These are phyloP conservation scores for Starmerella floris DNA, from an alignment of 805 yeast genomes.

Conservation along the genomic window DNA sequence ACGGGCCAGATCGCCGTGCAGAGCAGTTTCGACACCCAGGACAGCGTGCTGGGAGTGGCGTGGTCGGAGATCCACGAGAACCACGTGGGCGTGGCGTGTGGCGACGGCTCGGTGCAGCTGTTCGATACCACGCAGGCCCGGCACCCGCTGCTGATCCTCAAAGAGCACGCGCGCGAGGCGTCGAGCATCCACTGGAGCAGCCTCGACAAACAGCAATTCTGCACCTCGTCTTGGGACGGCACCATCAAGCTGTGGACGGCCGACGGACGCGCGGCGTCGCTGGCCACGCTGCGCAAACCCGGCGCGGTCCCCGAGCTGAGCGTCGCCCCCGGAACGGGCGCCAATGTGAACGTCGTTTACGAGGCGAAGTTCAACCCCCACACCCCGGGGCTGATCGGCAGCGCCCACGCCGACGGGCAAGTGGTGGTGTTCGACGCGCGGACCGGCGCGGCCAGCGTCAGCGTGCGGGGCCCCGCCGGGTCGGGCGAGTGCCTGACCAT, in stretches of 20 bases:
- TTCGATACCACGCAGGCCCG: constrained; percentile 49
- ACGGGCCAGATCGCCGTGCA: constrained; percentile 48
- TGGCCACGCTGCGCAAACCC: constrained; percentile 3
- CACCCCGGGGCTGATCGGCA: constrained; percentile 52
- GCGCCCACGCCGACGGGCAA: constrained; percentile 62
- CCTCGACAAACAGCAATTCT: constrained; percentile 52
- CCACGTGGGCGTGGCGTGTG: constrained; percentile 69
- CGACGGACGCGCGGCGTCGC: constrained; percentile 7
- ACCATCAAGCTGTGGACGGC: constrained; percentile 42
- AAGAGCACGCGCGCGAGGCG: constrained; percentile 68
- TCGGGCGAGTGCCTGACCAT: constrained; percentile 69
- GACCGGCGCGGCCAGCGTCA: constrained; percentile 24
- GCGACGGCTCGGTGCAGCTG: constrained; percentile 77
- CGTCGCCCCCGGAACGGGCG: not conserved
- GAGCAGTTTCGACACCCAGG: constrained; percentile 72
- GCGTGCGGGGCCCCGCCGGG: constrained; percentile 49
- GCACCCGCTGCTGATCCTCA: constrained; percentile 25
- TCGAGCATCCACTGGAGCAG: constrained; percentile 63
- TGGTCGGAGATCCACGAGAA: constrained; percentile 90
- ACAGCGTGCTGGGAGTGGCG: constrained; percentile 72
- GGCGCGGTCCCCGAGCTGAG: not conserved
- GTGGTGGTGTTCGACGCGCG: constrained; percentile 75
- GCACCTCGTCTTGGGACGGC: constrained; percentile 88
- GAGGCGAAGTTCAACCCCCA: constrained; percentile 76
- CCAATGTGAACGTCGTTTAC: constrained; percentile 37